phyloP scores from a whole-genome alignment of 768 basidiomycete species.

The Pleurotus tuber-regium region DNA sequence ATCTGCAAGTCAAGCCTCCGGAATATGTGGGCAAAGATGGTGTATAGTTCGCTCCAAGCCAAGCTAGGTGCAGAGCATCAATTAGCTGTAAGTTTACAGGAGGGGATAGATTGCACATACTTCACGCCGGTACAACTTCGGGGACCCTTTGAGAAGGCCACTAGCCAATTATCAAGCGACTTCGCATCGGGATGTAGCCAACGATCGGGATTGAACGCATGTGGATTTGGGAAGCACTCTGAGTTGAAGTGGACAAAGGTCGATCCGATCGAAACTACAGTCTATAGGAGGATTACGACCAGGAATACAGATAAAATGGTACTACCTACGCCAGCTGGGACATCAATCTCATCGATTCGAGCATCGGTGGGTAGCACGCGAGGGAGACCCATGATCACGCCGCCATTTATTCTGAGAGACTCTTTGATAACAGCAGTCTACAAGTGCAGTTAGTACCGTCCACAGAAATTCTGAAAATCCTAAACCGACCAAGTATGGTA shows the following conservation, averaged over 20 bases:
- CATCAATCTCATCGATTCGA: conserved; percentile 28
- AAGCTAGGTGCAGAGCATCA: too few relatives aligned
- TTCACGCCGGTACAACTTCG: conserved; percentile 1
- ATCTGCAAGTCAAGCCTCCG: conserved; percentile 34
- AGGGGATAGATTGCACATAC: too few relatives aligned
- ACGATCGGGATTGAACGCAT: conserved; percentile 37
- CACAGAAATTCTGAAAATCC: too few relatives aligned
- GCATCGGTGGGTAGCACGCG: conserved; percentile 34
- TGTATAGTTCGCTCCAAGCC: conserved; percentile 41
- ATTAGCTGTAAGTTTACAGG: too few relatives aligned
- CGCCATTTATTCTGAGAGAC: conserved; percentile 38
- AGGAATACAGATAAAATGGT: too few relatives aligned
- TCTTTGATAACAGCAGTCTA: conserved; percentile 49
- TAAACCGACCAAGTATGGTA: conserved; percentile 46
- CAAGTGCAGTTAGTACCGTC: too few relatives aligned
- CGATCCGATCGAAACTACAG: conserved; percentile 38
- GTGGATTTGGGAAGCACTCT: conserved; percentile 38
- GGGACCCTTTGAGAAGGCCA: conserved; percentile 4
- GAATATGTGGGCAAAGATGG: conserved; percentile 39
- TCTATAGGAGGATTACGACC: conserved; percentile 44
- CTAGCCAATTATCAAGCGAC: background rate
- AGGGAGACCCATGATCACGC: conserved; percentile 35
- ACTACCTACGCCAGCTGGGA: conserved; percentile 43
- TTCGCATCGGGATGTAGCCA: conserved; percentile 35
- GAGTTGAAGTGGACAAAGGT: conserved; percentile 37